A percentile compares a stretch with the other conserved stretches of the same genome.
Conservation (phyloP, 371 early-diverging fungal genomes). For the Mucor sp. region DNA sequence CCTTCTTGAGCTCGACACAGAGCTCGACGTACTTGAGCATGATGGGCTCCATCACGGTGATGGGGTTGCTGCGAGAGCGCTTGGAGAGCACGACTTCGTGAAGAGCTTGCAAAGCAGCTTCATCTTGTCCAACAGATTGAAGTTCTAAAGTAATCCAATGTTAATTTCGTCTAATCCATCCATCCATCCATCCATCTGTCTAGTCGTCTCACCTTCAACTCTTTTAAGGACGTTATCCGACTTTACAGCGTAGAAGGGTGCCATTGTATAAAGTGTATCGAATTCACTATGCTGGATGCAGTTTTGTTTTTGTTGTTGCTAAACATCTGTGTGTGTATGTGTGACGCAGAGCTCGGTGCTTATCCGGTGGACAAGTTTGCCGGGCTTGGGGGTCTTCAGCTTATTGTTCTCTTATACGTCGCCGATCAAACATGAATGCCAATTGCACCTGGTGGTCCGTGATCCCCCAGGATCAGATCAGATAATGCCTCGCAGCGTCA, state of each 20-base stretch:
- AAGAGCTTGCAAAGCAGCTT: slow-evolving; percentile 86
- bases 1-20: slow-evolving; percentile 79
- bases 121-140: slow-evolving; percentile 86
- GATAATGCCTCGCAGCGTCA: background rate
- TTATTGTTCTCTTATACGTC: background rate
- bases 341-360: background rate
- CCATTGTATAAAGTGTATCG: slow-evolving; percentile 30
- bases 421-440: background rate
- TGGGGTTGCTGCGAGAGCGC: slow-evolving; percentile 79
- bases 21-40: slow-evolving; percentile 93
- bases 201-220: slow-evolving; percentile 48
- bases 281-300: background rate
- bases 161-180: slow-evolving; percentile 14
- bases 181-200: slow-evolving; percentile 20
- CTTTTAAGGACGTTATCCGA: slow-evolving; percentile 54
- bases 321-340: background rate
- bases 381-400: background rate
- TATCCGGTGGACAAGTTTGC: background rate
- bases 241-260: slow-evolving; percentile 52
- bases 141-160: slow-evolving; percentile 70
- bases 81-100: slow-evolving; percentile 91
- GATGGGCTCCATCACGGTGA: slow-evolving; percentile 87
- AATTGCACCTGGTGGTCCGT: background rate
- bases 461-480: background rate
- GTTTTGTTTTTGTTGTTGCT: background rate